These are phyloP conservation scores for Mycena alexandri DNA, from an alignment of 768 basidiomycete genomes.

Conservation along the genomic window DNA sequence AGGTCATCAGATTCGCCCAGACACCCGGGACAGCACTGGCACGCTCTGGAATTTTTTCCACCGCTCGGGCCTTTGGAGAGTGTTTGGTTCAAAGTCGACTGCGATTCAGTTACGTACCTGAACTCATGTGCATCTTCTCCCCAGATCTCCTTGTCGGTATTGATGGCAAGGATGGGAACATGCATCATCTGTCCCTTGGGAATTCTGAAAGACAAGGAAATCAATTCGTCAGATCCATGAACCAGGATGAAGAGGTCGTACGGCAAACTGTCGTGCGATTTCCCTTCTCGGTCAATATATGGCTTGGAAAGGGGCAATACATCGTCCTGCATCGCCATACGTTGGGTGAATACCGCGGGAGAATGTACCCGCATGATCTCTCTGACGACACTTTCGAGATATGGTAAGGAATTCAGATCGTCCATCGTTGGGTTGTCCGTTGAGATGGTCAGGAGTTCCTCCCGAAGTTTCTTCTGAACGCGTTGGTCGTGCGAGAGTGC, in stretches of 20 bases:
- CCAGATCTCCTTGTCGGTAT: constrained; percentile 64
- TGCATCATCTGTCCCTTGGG: constrained; percentile 59
- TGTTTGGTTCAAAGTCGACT: background rate
- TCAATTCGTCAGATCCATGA: background rate
- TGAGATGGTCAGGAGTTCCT: constrained; percentile 53
- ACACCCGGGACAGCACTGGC: constrained; percentile 66
- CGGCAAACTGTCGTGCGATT: constrained; percentile 52
- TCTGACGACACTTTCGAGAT: constrained; percentile 60
- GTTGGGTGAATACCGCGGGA: constrained; percentile 59
- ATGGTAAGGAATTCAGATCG: constrained; percentile 52
- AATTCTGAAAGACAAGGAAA: constrained; percentile 43
- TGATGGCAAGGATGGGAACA: constrained; percentile 49
- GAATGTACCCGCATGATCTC: constrained; percentile 71
- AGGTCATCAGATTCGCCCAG: constrained; percentile 70
- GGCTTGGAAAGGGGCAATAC: constrained; percentile 64
- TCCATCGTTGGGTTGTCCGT: constrained; percentile 58
- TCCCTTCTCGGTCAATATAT: constrained; percentile 58
- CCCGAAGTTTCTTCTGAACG: constrained; percentile 57
- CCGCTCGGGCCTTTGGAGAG: constrained; percentile 66
- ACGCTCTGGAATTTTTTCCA: constrained; percentile 66
- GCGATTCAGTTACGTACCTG: constrained; percentile 52
- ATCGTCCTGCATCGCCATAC: constrained; percentile 66
- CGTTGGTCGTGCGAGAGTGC: constrained; percentile 52
- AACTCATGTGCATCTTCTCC: constrained; percentile 73
- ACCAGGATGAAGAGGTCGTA: constrained; percentile 5